Conservation (phyloP, 805 yeast species). For the Metschnikowia cerradonensis region DNA sequence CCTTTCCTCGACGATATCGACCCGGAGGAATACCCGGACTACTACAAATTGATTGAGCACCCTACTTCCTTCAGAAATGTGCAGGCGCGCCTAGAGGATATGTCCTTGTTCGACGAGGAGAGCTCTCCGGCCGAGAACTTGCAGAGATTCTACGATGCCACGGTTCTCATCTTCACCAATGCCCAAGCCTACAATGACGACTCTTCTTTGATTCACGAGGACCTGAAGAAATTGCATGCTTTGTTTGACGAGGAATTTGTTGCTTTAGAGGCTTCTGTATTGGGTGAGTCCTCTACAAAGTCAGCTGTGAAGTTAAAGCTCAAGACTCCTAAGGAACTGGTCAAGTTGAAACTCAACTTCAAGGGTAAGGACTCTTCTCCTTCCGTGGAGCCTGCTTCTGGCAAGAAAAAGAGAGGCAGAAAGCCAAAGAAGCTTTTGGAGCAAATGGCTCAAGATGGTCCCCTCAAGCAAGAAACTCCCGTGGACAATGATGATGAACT, state of each 20-base stretch:
- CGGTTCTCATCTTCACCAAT: conserved; percentile 66
- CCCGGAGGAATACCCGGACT: conserved; percentile 71
- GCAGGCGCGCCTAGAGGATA: conserved; percentile 46
- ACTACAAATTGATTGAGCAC: conserved; percentile 62
- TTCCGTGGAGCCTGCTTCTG: conserved; percentile 13
- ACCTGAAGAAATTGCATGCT: conserved; percentile 58
- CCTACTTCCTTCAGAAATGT: conserved; percentile 74
- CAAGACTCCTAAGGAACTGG: conserved; percentile 22
- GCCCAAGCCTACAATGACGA: conserved; percentile 78
- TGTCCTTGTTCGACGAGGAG: conserved; percentile 35
- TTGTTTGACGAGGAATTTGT: conserved; percentile 43
- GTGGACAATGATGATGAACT: conserved; percentile 8
- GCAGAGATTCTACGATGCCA: conserved; percentile 55
- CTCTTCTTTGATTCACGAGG: conserved; percentile 64
- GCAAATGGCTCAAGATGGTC: conserved; percentile 15
- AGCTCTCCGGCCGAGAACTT: conserved; percentile 41
- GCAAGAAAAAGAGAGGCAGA: conserved; percentile 21
- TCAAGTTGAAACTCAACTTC: conserved; percentile 28
- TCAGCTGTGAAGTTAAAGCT: conserved; percentile 26
- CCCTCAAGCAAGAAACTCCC: conserved; percentile 10
- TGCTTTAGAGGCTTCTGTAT: conserved; percentile 24
- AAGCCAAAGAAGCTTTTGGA: conserved; percentile 21
- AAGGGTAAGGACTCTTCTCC: conserved; percentile 14
- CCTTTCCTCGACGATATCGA: conserved; percentile 77
- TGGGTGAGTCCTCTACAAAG: conserved; percentile 9